Conservation (phyloP, 805 yeast species). For the Ogataea thermomethanolica region DNA sequence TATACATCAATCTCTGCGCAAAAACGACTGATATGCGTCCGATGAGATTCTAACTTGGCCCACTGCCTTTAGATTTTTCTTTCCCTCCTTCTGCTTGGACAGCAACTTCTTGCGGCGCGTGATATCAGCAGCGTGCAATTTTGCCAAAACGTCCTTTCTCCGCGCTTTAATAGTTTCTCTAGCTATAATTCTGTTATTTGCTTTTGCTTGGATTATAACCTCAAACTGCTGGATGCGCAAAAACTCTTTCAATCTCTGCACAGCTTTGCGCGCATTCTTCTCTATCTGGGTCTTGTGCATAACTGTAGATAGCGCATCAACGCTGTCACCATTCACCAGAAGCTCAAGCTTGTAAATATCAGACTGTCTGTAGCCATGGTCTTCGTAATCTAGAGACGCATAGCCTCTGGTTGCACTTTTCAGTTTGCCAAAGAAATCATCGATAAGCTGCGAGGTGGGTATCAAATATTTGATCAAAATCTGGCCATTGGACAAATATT, state of each 20-base stretch:
- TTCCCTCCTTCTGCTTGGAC: constrained; percentile 90
- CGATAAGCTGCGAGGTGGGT: constrained; percentile 87
- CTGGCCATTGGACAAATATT: constrained; percentile 75
- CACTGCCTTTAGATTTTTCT: constrained; percentile 72
- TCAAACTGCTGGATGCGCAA: constrained; percentile 83
- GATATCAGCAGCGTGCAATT: constrained; percentile 89
- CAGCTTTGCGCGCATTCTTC: constrained; percentile 75
- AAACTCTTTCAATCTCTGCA: constrained; percentile 73
- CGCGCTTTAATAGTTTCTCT: constrained; percentile 92
- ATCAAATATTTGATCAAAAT: constrained; percentile 73
- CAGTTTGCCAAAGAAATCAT: constrained; percentile 91
- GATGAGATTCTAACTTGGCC: constrained; percentile 78
- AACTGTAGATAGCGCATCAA: constrained; percentile 90
- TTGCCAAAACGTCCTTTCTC: constrained; percentile 91
- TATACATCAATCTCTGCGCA: constrained; percentile 37
- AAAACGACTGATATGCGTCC: constrained; percentile 86
- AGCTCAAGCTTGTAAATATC: constrained; percentile 86
- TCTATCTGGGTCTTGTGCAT: constrained; percentile 80
- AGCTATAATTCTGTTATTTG: constrained; percentile 76
- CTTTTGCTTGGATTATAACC: constrained; percentile 87
- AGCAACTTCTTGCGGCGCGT: constrained; percentile 84
- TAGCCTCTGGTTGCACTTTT: constrained; percentile 89
- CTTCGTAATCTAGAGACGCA: constrained; percentile 93
- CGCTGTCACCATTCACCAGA: constrained; percentile 81
- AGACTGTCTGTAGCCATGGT: constrained; percentile 77